Percentiles rank a stretch among this genome's conserved stretches.
Evolutionary conservation across 225 moss, liverwort and hornwort genomes (phyloP).

Genomic region (Pleurozium schreberi): DNA sequence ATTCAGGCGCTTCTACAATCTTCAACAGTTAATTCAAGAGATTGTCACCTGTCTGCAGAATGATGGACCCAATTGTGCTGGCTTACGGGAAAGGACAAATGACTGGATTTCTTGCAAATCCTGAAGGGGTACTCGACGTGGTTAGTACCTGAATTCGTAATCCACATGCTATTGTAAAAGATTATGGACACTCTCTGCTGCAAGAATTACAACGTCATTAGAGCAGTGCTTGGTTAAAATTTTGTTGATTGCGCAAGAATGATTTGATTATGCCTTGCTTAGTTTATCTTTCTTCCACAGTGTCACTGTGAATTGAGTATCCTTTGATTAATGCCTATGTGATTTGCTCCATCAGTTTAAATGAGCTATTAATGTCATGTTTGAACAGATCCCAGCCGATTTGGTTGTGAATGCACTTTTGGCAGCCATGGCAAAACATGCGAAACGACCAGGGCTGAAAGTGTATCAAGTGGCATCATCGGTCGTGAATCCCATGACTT

Average conservation of each 20-base stretch:
- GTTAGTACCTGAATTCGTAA: slow-evolving; percentile 18
- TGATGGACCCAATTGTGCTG: slow-evolving; percentile 72
- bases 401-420: slow-evolving; percentile 60
- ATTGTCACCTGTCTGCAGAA: slow-evolving; percentile 20
- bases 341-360: neutral
- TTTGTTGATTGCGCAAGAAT: neutral
- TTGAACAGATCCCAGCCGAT: slow-evolving; percentile 62
- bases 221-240: neutral
- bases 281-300: neutral
- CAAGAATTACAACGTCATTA: neutral
- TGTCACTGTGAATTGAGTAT: neutral
- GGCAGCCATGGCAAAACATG: slow-evolving; percentile 59
- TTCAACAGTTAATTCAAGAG: neutral
- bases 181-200: neutral
- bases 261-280: neutral
- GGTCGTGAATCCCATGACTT: slow-evolving; percentile 57
- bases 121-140: slow-evolving; percentile 62
- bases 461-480: slow-evolving; percentile 77
- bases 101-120: slow-evolving; percentile 63
- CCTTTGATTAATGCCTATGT: neutral
- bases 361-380: neutral
- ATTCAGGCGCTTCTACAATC: neutral
- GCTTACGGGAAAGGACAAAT: slow-evolving; percentile 72
- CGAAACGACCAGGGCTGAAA: slow-evolving; percentile 10
- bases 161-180: neutral